Conservation (phyloP, 176 grass and related monocot genomes). For the Cenchrus purpureus region DNA sequence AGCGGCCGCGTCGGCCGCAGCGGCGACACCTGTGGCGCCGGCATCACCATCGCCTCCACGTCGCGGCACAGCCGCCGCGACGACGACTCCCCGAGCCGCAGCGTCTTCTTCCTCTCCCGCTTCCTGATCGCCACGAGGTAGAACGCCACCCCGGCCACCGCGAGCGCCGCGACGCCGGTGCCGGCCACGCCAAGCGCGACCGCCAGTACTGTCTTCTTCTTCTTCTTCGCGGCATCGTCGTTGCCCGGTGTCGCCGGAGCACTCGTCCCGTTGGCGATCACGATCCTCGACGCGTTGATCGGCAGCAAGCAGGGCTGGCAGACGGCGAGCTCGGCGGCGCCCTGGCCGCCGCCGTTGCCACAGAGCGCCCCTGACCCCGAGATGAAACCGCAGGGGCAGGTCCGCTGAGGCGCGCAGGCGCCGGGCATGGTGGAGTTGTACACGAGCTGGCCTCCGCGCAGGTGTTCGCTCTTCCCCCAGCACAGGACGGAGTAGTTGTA, state of each 20-base stretch:
- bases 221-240: too few species aligned
- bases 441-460: constrained; percentile 29
- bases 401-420: constrained; percentile 29
- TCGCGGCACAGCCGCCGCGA: constrained; percentile 27
- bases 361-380: constrained; percentile 47
- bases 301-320: constrained; percentile 41
- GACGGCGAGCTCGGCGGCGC: constrained; percentile 50
- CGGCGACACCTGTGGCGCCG: constrained; percentile 8
- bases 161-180: constrained; percentile 5
- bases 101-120: not conserved
- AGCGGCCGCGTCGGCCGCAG: constrained; percentile 25
- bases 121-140: constrained; percentile 35
- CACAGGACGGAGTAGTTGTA: constrained; percentile 67
- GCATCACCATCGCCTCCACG: constrained; percentile 27
- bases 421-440: constrained; percentile 68
- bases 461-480: constrained; percentile 63
- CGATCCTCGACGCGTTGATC: constrained; percentile 40
- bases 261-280: not conserved
- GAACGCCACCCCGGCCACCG: constrained; percentile 13
- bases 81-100: constrained; percentile 34
- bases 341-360: constrained; percentile 43
- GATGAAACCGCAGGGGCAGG: constrained; percentile 49
- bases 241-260: not conserved
- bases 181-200: constrained; percentile 30
- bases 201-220: not conserved